These are phyloP conservation scores for Euclidium syriacum DNA, from an alignment of 345 rosid species.

Conservation along the genomic window DNA sequence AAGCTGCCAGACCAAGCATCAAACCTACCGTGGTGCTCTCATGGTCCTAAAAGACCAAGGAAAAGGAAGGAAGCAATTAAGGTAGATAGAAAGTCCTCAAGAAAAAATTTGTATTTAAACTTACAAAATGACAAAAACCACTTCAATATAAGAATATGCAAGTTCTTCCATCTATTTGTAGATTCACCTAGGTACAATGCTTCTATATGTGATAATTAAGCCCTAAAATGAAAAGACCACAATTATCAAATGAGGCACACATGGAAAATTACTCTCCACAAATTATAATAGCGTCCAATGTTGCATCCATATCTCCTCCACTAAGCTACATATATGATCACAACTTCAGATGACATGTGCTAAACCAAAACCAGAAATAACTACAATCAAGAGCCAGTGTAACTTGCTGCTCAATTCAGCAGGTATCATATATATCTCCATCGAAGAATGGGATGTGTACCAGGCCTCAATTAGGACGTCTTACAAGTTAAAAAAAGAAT, in stretches of 20 bases:
- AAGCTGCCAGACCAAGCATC: conserved; percentile 96
- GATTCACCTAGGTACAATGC: neutral
- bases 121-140: neutral
- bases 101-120: conserved; percentile 6
- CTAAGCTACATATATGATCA: conserved; percentile 1
- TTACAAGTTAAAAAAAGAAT: conserved; percentile 3
- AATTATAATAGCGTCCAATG: conserved; percentile 4
- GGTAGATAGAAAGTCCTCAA: neutral
- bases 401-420: conserved; percentile 11
- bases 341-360: neutral
- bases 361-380: neutral
- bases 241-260: conserved; percentile 4
- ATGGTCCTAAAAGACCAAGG: conserved; percentile 56
- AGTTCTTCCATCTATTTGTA: conserved; percentile 2
- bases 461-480: neutral
- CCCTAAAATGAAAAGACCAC: neutral
- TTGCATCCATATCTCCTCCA: conserved; percentile 5
- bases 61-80: conserved; percentile 14
- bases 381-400: conserved; percentile 4
- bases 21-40: conserved; percentile 89
- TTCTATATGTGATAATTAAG: neutral
- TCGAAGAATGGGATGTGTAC: neutral
- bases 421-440: neutral
- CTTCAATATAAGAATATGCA: neutral
- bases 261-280: conserved; percentile 7